Base-by-base conservation (phyloP, 208 protist genomes). In the Leishmania arabica region DNA sequence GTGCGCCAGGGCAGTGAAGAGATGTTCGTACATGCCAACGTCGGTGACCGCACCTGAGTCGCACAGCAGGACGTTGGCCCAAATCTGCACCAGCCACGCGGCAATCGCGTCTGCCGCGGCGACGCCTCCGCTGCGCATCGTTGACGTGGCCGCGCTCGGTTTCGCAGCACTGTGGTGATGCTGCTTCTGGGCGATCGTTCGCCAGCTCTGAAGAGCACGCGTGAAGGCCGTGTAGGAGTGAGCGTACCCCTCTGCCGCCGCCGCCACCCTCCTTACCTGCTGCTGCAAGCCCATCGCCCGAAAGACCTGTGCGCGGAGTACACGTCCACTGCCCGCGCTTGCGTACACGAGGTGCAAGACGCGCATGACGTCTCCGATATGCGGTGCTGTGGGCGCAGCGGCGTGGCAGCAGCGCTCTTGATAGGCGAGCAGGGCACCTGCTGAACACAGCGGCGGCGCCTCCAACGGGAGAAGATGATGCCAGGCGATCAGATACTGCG, bases 311-410 rank as follows among this genome's bases (percentile, higher is more conserved):
- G 68, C 64, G 1, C 82, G 82, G 24, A 86, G 66, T n/a, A 79
- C 70, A 70, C 77, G 77, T 3, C 74, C 78, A 53, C 78, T 77
- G 58, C 77, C 78, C 2, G 82, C 73, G 31, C 82, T 86, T 1
- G 82, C 73, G 78, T 86, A 86, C 11, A 80, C 47, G 37, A 82
- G 45, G 42, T 82, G 82, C 54, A 86, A 69, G 17, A 80, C 78
- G 24, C 82, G 82, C 64, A 86, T 53, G 13, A 82, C 47, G 24
- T 60, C 65, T 24, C 70, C 74, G 4, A 21, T 34, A 77, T 47
- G 74, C 74, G 53, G 40, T 49, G n/a, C 56, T 19, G 74, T 51
- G 74, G 71, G 7, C 42, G n/a, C 71, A 21, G 71, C 47, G 24
- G 34, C n/a, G 40, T 27, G 3, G 9, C 11, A 27, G 53, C 78